Base-by-base conservation (phyloP, 2,329 filamentous ascomycete species). In the Penicillium sp. region DNA sequence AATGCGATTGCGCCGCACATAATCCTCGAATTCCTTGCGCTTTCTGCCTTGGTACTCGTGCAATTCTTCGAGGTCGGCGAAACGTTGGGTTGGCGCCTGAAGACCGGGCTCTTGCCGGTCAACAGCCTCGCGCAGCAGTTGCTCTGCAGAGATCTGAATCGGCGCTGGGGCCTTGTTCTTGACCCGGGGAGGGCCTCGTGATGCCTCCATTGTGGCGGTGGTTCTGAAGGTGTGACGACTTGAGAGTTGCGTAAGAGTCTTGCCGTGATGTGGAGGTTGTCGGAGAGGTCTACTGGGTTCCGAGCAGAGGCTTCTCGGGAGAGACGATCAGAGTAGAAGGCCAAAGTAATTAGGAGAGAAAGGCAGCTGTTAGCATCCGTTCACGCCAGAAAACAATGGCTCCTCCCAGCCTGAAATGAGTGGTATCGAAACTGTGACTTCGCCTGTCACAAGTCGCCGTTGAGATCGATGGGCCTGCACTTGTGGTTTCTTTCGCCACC, bases 91-190 rank as follows among this genome's bases (percentile, higher is more conserved):
- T 1, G 95, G 95, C 52, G 92, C 91, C 77, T 96, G 89, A 55
- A 98, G 81, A 41, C 87, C 86, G 36, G 89, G 87, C 79, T 99
- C 95, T 79, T 98, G 95, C 61, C 95, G 88, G 78, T 99, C 95
- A 65, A 98, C 95, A 64, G 95, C 95, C 82, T 99, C 95, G 68
- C 95, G 90, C 44, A 99, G 88, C 63, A 99, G 89, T 81, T 99
- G 95, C 79, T 99, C 95, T 66, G 95, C 95, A 66, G 91, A 96
- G 75, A 99, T 96, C 80, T 98, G 89, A 58, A 90, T 82, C 41
- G 89, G 91, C 79, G 94, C 94, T 1, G 95, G 85, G 66, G 91
- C 92, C 89, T 99, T 99, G 83, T 99, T 98, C 79, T 98, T 98
- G 83, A 99, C 95, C 85, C 92, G 85, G 13, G 95, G 94, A 59